phyloP scores from a whole-genome alignment of 495 filamentous ascomycete genomes.

The Aspergillus incahuasiensis region DNA sequence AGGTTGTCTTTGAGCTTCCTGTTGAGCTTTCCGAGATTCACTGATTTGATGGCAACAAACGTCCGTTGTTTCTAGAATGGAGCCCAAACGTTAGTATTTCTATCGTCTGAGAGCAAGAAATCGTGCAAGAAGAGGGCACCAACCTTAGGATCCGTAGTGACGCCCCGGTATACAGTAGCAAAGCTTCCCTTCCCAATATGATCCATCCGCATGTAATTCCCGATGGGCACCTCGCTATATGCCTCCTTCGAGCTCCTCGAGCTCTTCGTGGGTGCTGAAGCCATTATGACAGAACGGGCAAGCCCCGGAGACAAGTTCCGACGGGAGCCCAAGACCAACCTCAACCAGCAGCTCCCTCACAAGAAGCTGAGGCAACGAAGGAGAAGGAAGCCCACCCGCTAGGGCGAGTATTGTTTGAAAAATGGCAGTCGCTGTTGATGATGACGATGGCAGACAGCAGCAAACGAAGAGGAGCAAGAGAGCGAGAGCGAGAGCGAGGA shows the following conservation, averaged over 20 bases:
- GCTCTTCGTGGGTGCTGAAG: slow-evolving; percentile 25
- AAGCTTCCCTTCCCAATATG: slow-evolving; percentile 96
- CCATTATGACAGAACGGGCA: slow-evolving; percentile 30
- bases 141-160: slow-evolving; percentile 60
- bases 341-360: slow-evolving; percentile 42
- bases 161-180: slow-evolving; percentile 84
- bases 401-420: slow-evolving; percentile 14
- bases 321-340: slow-evolving; percentile 22
- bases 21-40: slow-evolving; percentile 83
- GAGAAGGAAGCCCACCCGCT: slow-evolving; percentile 34
- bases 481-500: background rate
- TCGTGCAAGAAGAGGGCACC: background rate
- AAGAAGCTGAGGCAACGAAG: slow-evolving; percentile 21
- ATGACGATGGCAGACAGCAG: background rate
- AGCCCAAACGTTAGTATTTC: background rate
- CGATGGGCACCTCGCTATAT: slow-evolving; percentile 61
- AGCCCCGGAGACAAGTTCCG: slow-evolving; percentile 5
- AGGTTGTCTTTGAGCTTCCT: slow-evolving; percentile 95
- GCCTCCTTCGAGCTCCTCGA: slow-evolving; percentile 43
- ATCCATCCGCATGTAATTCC: slow-evolving; percentile 68
- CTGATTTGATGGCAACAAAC: slow-evolving; percentile 92
- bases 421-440: slow-evolving; percentile 12
- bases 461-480: slow-evolving; percentile 5
- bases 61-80: slow-evolving; percentile 50
- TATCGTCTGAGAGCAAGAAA: background rate